phyloP scores from a whole-genome alignment of 257 asterid genomes.

The Nicotiana obtusifolia region DNA sequence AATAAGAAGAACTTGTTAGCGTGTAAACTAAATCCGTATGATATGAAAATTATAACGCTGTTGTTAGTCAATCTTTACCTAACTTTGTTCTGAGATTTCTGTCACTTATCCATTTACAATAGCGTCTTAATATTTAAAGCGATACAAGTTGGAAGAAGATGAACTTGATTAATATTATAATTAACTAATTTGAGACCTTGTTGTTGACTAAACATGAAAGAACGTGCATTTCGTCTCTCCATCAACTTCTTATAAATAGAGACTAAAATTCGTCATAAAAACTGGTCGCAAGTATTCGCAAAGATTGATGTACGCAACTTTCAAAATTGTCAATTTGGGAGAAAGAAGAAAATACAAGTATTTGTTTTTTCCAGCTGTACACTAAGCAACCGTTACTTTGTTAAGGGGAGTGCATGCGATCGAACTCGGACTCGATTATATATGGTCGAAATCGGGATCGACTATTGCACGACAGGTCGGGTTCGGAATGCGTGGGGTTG shows the following conservation, averaged over 20 bases:
- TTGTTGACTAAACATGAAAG: constrained; percentile 2
- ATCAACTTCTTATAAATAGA: not conserved
- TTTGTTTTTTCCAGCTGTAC: no score
- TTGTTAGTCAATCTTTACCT: not conserved
- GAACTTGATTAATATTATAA: not conserved
- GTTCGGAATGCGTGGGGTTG: no score
- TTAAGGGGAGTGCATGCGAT: no score
- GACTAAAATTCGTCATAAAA: not conserved
- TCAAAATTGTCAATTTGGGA: not conserved
- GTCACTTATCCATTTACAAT: not conserved
- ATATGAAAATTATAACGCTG: not conserved
- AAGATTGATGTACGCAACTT: not conserved
- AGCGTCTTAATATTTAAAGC: not conserved
- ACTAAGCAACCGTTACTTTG: no score
- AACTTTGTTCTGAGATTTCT: not conserved
- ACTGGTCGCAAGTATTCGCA: not conserved
- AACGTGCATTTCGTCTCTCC: not conserved
- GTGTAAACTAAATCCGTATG: no score
- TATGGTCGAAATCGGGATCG: no score
- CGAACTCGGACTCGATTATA: no score
- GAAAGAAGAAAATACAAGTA: no score
- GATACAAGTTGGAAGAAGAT: not conserved
- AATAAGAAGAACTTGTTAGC: no score
- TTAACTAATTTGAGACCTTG: not conserved
- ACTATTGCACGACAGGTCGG: no score